Percentiles rank a stretch among this genome's conserved stretches.
Evolutionary conservation across 148 eudicot species (phyloP).

Genomic region (Amaranthus hypochondriacus): DNA sequence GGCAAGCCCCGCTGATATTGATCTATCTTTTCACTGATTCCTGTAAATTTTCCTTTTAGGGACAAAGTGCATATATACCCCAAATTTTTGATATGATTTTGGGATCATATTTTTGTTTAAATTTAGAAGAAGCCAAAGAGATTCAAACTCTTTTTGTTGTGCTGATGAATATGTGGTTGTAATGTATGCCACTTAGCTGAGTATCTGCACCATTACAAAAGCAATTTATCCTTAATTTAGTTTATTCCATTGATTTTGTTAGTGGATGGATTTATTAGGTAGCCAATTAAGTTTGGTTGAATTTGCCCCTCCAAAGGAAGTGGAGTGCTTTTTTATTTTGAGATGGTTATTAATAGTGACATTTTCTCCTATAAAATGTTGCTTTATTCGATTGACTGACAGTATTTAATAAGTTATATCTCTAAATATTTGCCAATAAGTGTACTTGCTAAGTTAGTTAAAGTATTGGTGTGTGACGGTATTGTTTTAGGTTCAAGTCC

Average conservation of each 20-base stretch:
- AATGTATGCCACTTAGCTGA: neutral
- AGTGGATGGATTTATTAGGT: neutral
- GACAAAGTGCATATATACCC: constrained; percentile 10
- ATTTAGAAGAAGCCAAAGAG: neutral
- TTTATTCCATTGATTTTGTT: neutral
- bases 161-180: neutral
- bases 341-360: too few relatives aligned
- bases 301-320: too few relatives aligned
- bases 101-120: neutral
- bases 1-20: constrained; percentile 1
- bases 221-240: neutral
- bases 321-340: too few relatives aligned
- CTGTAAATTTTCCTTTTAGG: neutral
- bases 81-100: neutral
- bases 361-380: too few relatives aligned
- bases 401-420: too few relatives aligned
- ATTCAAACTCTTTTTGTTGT: neutral
- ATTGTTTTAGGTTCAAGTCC: too few relatives aligned
- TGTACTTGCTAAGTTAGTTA: too few relatives aligned
- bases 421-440: too few relatives aligned
- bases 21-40: neutral
- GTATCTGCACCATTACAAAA: neutral
- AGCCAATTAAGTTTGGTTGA: neutral
- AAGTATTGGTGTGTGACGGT: too few relatives aligned
- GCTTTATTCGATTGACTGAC: too few relatives aligned